Base-by-base conservation (phyloP, 2,329 filamentous ascomycete genomes). In the Colletotrichum salicis region DNA sequence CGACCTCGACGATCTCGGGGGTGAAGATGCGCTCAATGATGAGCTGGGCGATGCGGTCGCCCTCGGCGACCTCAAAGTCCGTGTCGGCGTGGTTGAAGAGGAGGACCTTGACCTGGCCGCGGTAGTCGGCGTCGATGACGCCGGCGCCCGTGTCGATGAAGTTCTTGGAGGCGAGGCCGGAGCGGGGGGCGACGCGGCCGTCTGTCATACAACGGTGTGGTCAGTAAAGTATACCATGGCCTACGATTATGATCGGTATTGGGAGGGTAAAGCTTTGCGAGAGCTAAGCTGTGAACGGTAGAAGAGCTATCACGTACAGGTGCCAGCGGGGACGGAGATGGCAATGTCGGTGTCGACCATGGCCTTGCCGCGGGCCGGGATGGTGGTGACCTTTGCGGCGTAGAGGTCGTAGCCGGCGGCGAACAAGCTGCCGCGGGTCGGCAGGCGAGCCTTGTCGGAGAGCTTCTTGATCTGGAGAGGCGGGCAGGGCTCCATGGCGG, bases 91-190 rank as follows among this genome's bases (percentile, higher is more conserved):
- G 92, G 85, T 99, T 99, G 83, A 98, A 98, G 64, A 99, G 89
- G 76, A 99, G 88, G 31, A 99, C 93, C 86, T 97, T 97, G 78
- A 99, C 92, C 76, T 93, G 93, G 24, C 96, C 96, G 45, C 96
- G 90, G 86, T 99, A 99, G 83, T 99, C 96, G 41, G 96, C 95
- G 82, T 99, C 96, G 77, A 99, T 98, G 75, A 99, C 96, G 66
- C 96, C 96, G 0, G 96, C 96, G 74, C 97, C 95, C 0, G 94
- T 96, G 82, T 98, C 95, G 81, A 99, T 98, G 84, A 95, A 96
- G 85, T 98, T 91, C 86, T 99, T 99, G 72, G 91, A 88, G 2
- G 96, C 96, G 45, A 97, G 91, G 59, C 95, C 95, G n/a, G 94
- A 96, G 75, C 95, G 93, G 11, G 95, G 95, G 3, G 95, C 95